Base-by-base conservation (phyloP, 805 yeast species). In the Saccharomycopsis olivae region DNA sequence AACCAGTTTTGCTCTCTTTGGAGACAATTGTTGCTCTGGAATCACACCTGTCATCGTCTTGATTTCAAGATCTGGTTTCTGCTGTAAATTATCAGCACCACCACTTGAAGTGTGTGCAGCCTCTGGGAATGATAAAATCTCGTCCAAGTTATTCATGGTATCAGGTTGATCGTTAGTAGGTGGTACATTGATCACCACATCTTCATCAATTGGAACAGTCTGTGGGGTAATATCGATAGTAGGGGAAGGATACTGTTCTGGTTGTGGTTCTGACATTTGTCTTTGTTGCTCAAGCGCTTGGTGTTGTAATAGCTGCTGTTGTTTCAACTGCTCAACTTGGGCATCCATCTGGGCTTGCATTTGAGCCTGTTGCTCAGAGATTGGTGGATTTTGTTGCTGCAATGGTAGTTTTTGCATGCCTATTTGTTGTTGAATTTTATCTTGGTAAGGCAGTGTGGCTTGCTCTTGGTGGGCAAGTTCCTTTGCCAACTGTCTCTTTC, bases 401-500 rank as follows among this genome's bases (percentile, higher is more conserved):
- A 11, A 16, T 15, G 5, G 5, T 5, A 33, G 13, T 18, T 33
- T 16, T 24, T 21, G 29, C 6, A 23, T 15, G 8, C 23, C 29
- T 13, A n/a, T 31, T 31, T 23, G 36, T 8, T 33, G 20, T 18
- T 17, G 15, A 36, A 18, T 27, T 30, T 32, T 20, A 15, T 20
- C 38, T 30, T 30, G 40, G 29, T 35, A 40, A 24, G 41, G 33
- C 36, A 47, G 14, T 17, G 44, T 40, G 1, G 34, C 40, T 33
- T 30, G 33, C 9, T 35, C 33, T 21, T 17, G 29, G 16, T 41
- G 41, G 6, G 54, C 50, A 45, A 64, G 38, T 57, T 69, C 74
- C 58, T 79, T 77, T 5, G 77, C 74, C 49, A 61, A 64, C 60
- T 78, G 79, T 41, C 95, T 71, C 53, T 71, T 75, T 47, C 69